These are phyloP conservation scores for Camelina sativa DNA, from an alignment of 345 rosid genomes.

Conservation along the genomic window DNA sequence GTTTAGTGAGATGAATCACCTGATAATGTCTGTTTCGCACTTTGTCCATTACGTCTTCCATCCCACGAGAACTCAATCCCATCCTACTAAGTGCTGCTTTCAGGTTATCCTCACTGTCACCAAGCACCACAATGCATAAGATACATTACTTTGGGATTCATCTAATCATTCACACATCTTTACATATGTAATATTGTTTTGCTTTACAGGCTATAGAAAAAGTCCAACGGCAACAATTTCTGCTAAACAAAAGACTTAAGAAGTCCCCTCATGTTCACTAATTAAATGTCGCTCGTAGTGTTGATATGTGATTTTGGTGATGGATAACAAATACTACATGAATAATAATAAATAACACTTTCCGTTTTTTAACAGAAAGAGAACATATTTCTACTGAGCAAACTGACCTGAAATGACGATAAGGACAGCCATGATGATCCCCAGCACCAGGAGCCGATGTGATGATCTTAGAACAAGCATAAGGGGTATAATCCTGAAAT, in stretches of 20 bases:
- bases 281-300: not conserved
- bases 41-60: slow-evolving; percentile 80
- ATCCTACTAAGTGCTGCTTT: slow-evolving; percentile 80
- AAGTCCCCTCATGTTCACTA: not conserved
- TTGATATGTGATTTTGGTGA: slow-evolving; percentile 10
- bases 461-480: slow-evolving; percentile 86
- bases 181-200: not conserved
- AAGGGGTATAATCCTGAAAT: slow-evolving; percentile 94
- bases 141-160: slow-evolving; percentile 2
- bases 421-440: slow-evolving; percentile 96
- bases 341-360: not conserved
- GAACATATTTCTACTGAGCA: not conserved
- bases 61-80: slow-evolving; percentile 71
- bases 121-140: slow-evolving; percentile 16
- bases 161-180: slow-evolving; percentile 8
- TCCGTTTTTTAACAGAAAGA: not conserved
- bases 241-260: slow-evolving; percentile 14
- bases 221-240: not conserved
- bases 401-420: slow-evolving; percentile 86
- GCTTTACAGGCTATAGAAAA: not conserved
- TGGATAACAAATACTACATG: not conserved
- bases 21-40: slow-evolving; percentile 81
- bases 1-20: slow-evolving; percentile 49
- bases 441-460: slow-evolving; percentile 80
- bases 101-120: slow-evolving; percentile 78